Evolutionary conservation across 2,329 filamentous ascomycete genomes (phyloP).

Genomic region (Fusarium pseudograminearum): DNA sequence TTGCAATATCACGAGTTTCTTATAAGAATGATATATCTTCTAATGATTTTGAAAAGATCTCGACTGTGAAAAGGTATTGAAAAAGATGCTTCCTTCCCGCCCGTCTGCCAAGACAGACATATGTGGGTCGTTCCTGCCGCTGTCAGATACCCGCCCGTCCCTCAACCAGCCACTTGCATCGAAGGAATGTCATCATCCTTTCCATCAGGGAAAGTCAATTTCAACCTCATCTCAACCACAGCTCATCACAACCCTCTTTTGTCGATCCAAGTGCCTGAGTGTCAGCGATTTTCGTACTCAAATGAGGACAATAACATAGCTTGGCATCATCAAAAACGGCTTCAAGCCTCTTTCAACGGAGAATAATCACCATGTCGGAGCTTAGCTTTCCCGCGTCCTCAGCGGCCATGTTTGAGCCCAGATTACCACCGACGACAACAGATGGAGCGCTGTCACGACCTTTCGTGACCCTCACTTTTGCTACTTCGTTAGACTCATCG

Average conservation of each 20-base stretch:
- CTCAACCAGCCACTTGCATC: slow-evolving; percentile 13
- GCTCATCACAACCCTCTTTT: not conserved
- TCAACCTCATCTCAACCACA: slow-evolving; percentile 21
- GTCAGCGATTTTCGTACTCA: not conserved
- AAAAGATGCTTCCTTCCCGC: not conserved
- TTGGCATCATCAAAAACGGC: not conserved
- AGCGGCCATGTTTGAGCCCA: slow-evolving; percentile 51
- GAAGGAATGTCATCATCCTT: slow-evolving; percentile 6
- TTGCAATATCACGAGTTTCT: too few species aligned
- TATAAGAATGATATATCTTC: not conserved
- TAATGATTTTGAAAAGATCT: not conserved
- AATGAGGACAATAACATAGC: not conserved
- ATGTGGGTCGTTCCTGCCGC: slow-evolving; percentile 28
- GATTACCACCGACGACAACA: slow-evolving; percentile 46
- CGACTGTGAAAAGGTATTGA: not conserved
- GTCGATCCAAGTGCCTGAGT: not conserved
- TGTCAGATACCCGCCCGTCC: slow-evolving; percentile 5
- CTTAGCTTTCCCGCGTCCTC: slow-evolving; percentile 52
- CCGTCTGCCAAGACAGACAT: not conserved
- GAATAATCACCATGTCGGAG: slow-evolving; percentile 50
- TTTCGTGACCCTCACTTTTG: slow-evolving; percentile 87
- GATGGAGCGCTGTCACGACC: slow-evolving; percentile 45
- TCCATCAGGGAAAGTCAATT: slow-evolving; percentile 33
- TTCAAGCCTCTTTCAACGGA: not conserved
- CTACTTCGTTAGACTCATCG: slow-evolving; percentile 86